A percentile compares a stretch with the other conserved stretches of the same genome.
phyloP scores from a whole-genome alignment of 2,329 filamentous ascomycete species.

The Hymenoscyphus fructigenus region DNA sequence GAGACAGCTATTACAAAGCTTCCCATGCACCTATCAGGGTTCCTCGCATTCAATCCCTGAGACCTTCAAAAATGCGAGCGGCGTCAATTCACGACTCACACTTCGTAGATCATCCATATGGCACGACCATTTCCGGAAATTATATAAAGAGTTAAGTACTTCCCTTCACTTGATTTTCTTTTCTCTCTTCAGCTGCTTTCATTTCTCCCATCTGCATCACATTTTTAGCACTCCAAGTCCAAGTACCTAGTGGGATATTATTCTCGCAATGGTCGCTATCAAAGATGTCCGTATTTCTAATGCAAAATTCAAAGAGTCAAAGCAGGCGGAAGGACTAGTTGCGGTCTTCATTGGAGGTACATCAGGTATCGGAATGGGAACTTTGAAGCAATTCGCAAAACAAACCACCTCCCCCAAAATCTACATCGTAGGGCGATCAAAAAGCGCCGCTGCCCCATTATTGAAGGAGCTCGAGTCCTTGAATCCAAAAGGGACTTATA shows the following conservation, averaged over 20 bases:
- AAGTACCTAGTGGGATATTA: not conserved
- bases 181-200: not conserved
- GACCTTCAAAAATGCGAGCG: not conserved
- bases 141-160: not conserved
- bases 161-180: not conserved
- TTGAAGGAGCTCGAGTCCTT: conserved; percentile 42
- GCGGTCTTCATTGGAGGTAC: conserved; percentile 55
- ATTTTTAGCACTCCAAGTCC: not conserved
- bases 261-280: conserved; percentile 36
- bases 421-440: conserved; percentile 53
- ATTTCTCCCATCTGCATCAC: not conserved
- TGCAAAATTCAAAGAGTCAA: conserved; percentile 33
- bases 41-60: not conserved
- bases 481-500: conserved; percentile 45
- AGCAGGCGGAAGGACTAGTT: conserved; percentile 40
- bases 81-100: not conserved
- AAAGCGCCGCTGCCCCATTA: conserved; percentile 33
- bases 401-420: conserved; percentile 43
- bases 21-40: not conserved
- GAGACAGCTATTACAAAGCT: not conserved
- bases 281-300: conserved; percentile 42
- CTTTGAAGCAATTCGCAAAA: conserved; percentile 47
- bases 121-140: not conserved
- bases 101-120: not conserved
- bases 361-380: conserved; percentile 52